These are phyloP conservation scores for Apiotrichum gamsii DNA, from an alignment of 1,284 basidiomycete genomes.

Conservation along the genomic window DNA sequence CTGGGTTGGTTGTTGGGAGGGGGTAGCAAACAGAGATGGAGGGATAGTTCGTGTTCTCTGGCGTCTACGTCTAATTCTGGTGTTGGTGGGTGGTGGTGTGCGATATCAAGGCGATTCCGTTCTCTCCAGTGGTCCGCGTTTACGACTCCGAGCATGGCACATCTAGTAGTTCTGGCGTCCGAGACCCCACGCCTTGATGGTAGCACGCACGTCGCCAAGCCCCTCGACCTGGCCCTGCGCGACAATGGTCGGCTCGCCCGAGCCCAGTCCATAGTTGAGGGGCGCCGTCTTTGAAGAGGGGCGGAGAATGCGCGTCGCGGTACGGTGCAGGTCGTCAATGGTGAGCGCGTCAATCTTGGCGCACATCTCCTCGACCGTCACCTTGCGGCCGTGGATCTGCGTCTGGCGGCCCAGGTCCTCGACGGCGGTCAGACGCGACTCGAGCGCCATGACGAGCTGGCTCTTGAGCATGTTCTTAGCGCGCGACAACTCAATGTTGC, in stretches of 20 bases:
- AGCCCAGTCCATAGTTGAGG: constrained; percentile 44
- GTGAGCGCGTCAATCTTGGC: constrained; percentile 78
- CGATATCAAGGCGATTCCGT: too few species aligned
- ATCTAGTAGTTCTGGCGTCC: constrained; percentile 23
- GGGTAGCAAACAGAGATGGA: too few species aligned
- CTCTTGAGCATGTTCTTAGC: constrained; percentile 97
- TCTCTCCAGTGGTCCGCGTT: not conserved
- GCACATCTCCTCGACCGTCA: constrained; percentile 87
- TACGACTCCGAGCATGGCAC: too few species aligned
- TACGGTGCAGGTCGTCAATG: constrained; percentile 50
- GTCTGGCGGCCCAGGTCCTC: constrained; percentile 67
- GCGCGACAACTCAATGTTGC: constrained; percentile 61
- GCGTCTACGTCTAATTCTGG: too few species aligned
- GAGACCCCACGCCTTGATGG: constrained; percentile 42
- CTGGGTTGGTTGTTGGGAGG: too few species aligned
- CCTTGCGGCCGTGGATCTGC: constrained; percentile 82
- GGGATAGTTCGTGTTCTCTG: too few species aligned
- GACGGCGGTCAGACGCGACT: constrained; percentile 82
- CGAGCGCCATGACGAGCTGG: constrained; percentile 89
- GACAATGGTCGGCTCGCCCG: constrained; percentile 49
- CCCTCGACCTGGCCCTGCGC: constrained; percentile 43
- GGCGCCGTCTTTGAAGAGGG: constrained; percentile 26
- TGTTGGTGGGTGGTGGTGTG: too few species aligned
- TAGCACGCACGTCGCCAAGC: constrained; percentile 41
- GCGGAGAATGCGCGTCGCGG: constrained; percentile 41